Conservation (phyloP, 2,329 filamentous ascomycete genomes). For the Lasiodiplodia citricola region DNA sequence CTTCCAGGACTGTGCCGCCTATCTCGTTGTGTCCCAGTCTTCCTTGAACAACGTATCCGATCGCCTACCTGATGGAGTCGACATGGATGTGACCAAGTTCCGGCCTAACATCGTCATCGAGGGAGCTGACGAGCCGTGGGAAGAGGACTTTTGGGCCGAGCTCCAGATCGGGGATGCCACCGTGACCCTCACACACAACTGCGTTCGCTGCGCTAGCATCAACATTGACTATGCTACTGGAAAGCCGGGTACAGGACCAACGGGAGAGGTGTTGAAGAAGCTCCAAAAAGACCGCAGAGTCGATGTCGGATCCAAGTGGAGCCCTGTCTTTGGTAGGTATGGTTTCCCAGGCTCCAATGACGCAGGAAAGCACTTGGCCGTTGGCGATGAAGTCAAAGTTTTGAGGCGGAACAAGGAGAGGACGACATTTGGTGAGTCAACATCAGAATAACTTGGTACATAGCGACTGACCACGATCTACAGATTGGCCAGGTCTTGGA, state of each 20-base stretch:
- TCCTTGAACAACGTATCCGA: constrained; percentile 71
- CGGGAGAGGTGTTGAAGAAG: constrained; percentile 51
- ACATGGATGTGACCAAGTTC: constrained; percentile 54
- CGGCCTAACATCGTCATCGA: constrained; percentile 53
- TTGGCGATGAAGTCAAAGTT: constrained; percentile 53
- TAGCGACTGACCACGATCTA: not conserved
- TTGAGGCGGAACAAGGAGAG: constrained; percentile 45
- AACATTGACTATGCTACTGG: constrained; percentile 56
- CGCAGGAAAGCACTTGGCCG: constrained; percentile 39
- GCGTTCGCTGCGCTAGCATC: constrained; percentile 52
- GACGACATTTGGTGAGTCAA: constrained; percentile 50
- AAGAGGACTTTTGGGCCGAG: constrained; percentile 55
- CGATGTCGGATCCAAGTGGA: constrained; percentile 52
- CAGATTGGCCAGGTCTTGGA: constrained; percentile 22
- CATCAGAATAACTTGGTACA: not conserved
- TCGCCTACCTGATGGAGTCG: constrained; percentile 41
- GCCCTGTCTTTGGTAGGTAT: constrained; percentile 56
- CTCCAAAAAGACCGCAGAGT: constrained; percentile 52
- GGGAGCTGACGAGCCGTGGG: constrained; percentile 47
- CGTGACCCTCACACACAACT: constrained; percentile 51
- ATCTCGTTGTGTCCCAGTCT: constrained; percentile 71
- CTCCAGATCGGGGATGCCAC: constrained; percentile 42
- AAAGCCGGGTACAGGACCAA: constrained; percentile 42
- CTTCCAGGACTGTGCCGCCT: constrained; percentile 78
- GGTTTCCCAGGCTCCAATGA: constrained; percentile 44